Evolutionary conservation across 441 rosid genomes (phyloP).

Genomic region (Eruca vesicaria): DNA sequence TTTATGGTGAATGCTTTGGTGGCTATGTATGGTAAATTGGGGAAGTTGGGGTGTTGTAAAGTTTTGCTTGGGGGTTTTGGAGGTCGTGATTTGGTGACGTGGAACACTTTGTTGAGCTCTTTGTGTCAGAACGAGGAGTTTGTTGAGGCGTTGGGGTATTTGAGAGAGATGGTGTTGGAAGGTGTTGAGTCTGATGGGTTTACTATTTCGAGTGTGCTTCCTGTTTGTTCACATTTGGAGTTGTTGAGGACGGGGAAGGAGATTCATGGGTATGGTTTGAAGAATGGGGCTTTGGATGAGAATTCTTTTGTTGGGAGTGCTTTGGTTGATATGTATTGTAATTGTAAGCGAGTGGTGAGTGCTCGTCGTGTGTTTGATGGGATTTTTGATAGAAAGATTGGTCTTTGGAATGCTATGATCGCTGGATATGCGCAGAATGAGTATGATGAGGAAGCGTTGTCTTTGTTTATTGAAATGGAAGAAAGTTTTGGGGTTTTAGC

Average conservation of each 20-base stretch:
- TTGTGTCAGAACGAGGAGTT: constrained; percentile 63
- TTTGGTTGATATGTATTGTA: constrained; percentile 91
- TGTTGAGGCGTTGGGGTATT: constrained; percentile 51
- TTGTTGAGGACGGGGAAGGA: constrained; percentile 62
- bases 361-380: constrained; percentile 64
- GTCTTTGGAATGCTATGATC: constrained; percentile 91
- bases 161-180: constrained; percentile 53
- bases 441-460: constrained; percentile 59
- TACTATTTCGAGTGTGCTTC: constrained; percentile 81
- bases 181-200: constrained; percentile 76
- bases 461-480: constrained; percentile 72
- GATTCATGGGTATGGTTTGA: constrained; percentile 78
- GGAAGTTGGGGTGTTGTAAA: constrained; percentile 47
- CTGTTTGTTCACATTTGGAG: constrained; percentile 78
- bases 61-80: constrained; percentile 48
- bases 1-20: constrained; percentile 73
- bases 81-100: constrained; percentile 74
- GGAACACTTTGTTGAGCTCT: constrained; percentile 81
- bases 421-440: constrained; percentile 84
- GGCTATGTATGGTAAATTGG: constrained; percentile 78
- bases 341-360: constrained; percentile 59
- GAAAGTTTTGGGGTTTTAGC: constrained; percentile 51
- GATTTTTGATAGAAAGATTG: constrained; percentile 46
- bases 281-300: constrained; percentile 48
- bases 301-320: constrained; percentile 90